phyloP scores from a whole-genome alignment of 192 early-diverging fungal genomes.

The Chytriomyces sp. region DNA sequence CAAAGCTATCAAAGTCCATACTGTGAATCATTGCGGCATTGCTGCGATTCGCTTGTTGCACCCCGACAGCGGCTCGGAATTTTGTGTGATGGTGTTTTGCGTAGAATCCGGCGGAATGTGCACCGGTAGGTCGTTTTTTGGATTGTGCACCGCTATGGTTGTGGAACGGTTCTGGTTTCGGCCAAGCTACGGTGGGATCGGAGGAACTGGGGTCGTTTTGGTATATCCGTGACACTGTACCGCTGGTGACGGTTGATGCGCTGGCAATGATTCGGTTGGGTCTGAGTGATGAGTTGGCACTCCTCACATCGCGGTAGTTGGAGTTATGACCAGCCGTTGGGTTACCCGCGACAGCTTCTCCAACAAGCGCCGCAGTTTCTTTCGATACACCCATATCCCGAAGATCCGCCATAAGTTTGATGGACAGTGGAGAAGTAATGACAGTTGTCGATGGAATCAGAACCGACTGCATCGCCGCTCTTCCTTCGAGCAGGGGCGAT shows the following conservation, averaged over 20 bases:
- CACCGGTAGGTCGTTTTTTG: slow-evolving; percentile 43
- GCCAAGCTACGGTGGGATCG: slow-evolving; percentile 27
- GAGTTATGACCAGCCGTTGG: not conserved
- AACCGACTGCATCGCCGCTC: not conserved
- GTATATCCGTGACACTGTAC: not conserved
- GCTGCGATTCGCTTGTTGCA: not conserved
- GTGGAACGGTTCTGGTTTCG: slow-evolving; percentile 16
- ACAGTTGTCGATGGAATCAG: not conserved
- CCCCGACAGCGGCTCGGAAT: slow-evolving; percentile 10
- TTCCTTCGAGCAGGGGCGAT: not conserved
- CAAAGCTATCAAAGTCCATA: slow-evolving; percentile 2
- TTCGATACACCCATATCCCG: slow-evolving; percentile 25
- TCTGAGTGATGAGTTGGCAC: not conserved
- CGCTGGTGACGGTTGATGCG: not conserved
- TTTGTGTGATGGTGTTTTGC: slow-evolving; percentile 39
- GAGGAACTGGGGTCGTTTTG: not conserved
- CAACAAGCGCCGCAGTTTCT: slow-evolving; percentile 8
- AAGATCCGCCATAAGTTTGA: slow-evolving; percentile 20
- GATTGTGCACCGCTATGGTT: slow-evolving; percentile 3
- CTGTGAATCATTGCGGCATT: too few species aligned
- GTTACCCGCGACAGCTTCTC: slow-evolving; percentile 7
- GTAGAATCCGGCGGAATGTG: slow-evolving; percentile 52
- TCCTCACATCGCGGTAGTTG: not conserved
- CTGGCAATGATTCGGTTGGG: not conserved
- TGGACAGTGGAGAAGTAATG: slow-evolving; percentile 33